These are phyloP conservation scores for Trichoderma sp. DNA, from an alignment of 2,329 filamentous ascomycete species.

Conservation along the genomic window DNA sequence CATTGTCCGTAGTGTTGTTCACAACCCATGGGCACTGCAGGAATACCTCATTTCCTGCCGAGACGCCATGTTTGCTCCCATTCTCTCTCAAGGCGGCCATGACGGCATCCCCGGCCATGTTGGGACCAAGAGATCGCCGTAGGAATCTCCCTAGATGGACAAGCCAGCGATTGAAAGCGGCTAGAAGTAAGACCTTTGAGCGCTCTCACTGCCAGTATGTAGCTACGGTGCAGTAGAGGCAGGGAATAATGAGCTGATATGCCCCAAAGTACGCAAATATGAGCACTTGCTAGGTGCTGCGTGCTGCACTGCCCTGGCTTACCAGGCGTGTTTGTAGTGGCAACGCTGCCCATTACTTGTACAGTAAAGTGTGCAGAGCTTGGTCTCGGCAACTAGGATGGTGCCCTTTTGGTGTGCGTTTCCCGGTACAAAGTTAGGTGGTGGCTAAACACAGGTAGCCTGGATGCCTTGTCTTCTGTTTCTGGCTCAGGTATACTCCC, in stretches of 20 bases:
- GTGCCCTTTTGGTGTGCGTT: neutral
- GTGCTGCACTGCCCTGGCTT: neutral
- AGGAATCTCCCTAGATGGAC: neutral
- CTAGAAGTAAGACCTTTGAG: neutral
- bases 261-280: neutral
- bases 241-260: constrained; percentile 8
- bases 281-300: neutral
- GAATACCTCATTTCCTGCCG: neutral
- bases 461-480: neutral
- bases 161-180: neutral
- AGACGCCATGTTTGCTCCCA: neutral
- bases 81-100: neutral
- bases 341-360: neutral
- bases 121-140: neutral
- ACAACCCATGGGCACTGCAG: neutral
- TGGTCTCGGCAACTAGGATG: neutral
- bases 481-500: neutral
- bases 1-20: neutral
- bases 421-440: neutral
- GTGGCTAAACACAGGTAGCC: neutral
- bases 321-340: neutral
- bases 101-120: neutral
- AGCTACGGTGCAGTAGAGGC: neutral
- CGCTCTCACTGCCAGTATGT: neutral
- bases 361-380: neutral